Percentiles rank a stretch among this genome's conserved stretches.
Evolutionary conservation across 2,329 filamentous ascomycete species (phyloP).

Genomic region (Neocucurbitaria cava): DNA sequence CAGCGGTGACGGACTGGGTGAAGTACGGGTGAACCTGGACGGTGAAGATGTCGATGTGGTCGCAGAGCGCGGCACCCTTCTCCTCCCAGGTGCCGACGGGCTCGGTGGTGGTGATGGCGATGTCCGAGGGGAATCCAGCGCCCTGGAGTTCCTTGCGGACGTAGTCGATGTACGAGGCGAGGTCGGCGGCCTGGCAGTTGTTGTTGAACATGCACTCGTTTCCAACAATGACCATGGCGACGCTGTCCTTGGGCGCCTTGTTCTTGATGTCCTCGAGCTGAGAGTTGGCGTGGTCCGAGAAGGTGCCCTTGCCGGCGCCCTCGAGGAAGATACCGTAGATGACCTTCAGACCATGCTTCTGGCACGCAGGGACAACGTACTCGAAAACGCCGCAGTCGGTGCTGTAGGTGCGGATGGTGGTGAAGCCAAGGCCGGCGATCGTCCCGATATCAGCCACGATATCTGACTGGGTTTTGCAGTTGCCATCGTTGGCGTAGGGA

Average conservation of each 20-base stretch:
- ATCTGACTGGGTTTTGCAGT: constrained; percentile 53
- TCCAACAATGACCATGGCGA: constrained; percentile 83
- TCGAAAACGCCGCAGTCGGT: constrained; percentile 86
- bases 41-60: constrained; percentile 76
- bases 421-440: constrained; percentile 62
- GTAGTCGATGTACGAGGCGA: constrained; percentile 73
- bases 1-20: constrained; percentile 71
- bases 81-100: constrained; percentile 78
- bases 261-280: constrained; percentile 78
- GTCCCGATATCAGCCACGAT: constrained; percentile 51
- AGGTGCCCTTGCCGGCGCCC: constrained; percentile 54
- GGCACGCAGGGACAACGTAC: constrained; percentile 74
- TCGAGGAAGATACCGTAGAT: constrained; percentile 90
- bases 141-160: constrained; percentile 68
- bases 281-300: constrained; percentile 64
- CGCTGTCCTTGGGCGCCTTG: constrained; percentile 72
- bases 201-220: constrained; percentile 89
- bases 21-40: constrained; percentile 96
- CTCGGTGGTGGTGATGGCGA: constrained; percentile 78
- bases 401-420: constrained; percentile 80
- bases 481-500: constrained; percentile 52
- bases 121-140: constrained; percentile 74
- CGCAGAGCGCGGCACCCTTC: constrained; percentile 69
- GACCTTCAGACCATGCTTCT: constrained; percentile 73
- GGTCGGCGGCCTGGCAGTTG: constrained; percentile 67